Conservation (phyloP, 2,329 filamentous ascomycete species). For the Hypoxylon sp. region DNA sequence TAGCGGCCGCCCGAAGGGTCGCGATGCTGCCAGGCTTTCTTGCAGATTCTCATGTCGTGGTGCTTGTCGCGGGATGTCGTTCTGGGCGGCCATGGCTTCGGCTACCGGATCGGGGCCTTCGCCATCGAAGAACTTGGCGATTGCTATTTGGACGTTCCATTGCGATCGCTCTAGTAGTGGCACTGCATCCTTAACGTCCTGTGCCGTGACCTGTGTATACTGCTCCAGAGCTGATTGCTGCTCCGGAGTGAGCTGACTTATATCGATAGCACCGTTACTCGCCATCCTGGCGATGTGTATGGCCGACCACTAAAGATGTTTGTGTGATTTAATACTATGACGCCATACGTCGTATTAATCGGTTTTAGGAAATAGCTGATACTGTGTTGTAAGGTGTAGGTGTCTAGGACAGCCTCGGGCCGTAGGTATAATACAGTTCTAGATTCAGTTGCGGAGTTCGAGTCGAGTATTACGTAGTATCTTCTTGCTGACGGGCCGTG, state of each 20-base stretch:
- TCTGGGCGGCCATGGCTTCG: constrained; percentile 77
- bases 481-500: constrained; percentile 12
- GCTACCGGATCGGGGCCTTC: constrained; percentile 87
- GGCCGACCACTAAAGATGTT: constrained; percentile 4
- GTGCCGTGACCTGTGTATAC: constrained; percentile 88
- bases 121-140: constrained; percentile 97
- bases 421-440: constrained; percentile 9
- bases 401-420: neutral
- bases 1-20: constrained; percentile 53
- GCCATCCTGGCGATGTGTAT: constrained; percentile 56
- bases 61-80: constrained; percentile 72
- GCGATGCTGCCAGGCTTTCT: constrained; percentile 65
- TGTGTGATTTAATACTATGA: constrained; percentile 6
- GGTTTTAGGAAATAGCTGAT: neutral
- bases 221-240: constrained; percentile 91
- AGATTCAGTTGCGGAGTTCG: constrained; percentile 23
- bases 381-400: neutral
- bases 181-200: constrained; percentile 81
- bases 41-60: constrained; percentile 81
- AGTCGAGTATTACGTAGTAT: constrained; percentile 19
- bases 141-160: constrained; percentile 99
- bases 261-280: constrained; percentile 66
- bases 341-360: constrained; percentile 28
- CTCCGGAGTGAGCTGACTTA: constrained; percentile 78
- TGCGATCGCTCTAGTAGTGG: constrained; percentile 86